A percentile compares a stretch with the other conserved stretches of the same genome.
Evolutionary conservation across 495 filamentous ascomycete genomes (phyloP).

Genomic region (Letharia columbiana): DNA sequence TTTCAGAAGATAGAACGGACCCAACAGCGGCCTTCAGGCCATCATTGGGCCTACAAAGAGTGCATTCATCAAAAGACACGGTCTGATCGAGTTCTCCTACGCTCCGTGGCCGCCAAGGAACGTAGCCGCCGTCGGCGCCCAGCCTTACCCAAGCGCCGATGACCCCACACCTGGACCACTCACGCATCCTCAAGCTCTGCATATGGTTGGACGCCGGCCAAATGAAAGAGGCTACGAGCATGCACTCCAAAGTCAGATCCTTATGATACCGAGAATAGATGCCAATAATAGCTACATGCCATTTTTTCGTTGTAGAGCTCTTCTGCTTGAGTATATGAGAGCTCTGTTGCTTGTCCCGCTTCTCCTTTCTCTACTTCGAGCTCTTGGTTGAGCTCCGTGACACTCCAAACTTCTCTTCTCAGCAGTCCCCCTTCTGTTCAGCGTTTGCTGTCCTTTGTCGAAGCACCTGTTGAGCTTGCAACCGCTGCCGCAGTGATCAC

Average conservation of each 20-base stretch:
- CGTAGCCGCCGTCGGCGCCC: constrained; percentile 5
- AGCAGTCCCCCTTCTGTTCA: not conserved
- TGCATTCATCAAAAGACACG: not conserved
- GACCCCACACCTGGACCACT: constrained; percentile 8
- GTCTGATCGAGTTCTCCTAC: not conserved
- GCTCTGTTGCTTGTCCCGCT: not conserved
- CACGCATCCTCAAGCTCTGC: constrained; percentile 2
- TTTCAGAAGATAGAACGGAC: not conserved
- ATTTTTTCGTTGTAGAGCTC: not conserved
- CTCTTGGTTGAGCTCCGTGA: constrained; percentile 8
- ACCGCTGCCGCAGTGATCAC: not conserved
- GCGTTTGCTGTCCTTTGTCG: not conserved
- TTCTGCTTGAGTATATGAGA: constrained; percentile 6
- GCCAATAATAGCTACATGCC: constrained; percentile 7
- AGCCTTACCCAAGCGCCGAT: constrained; percentile 16
- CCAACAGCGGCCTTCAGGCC: not conserved
- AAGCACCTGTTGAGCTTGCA: not conserved
- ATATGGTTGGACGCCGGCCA: constrained; percentile 7
- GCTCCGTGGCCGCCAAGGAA: not conserved
- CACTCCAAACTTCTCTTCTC: not conserved
- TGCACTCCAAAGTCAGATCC: not conserved
- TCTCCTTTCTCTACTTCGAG: constrained; percentile 4
- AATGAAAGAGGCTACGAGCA: not conserved
- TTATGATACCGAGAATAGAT: not conserved
- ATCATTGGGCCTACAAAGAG: not conserved